Percentiles rank a stretch among this genome's conserved stretches.
Evolutionary conservation across 495 filamentous ascomycete species (phyloP).

Genomic region (Pyrenula massariospora): DNA sequence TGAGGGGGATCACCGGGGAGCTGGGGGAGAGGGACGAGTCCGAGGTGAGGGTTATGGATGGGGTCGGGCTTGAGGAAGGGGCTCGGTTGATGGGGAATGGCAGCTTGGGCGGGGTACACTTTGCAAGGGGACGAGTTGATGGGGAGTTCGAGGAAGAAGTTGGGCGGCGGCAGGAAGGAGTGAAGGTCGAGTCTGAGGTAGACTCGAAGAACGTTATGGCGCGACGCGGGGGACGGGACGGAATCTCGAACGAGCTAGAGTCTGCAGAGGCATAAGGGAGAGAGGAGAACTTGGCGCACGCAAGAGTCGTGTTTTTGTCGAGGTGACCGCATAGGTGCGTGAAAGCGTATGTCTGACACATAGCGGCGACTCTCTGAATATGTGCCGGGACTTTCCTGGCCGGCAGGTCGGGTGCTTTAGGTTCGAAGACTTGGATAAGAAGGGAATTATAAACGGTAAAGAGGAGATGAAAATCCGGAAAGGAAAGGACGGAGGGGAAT

Average conservation of each 20-base stretch:
- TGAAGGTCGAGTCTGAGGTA: background rate
- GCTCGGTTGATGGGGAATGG: background rate
- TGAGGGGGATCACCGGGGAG: background rate
- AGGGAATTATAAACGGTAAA: no score
- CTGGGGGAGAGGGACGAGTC: background rate
- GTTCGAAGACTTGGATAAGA: no score
- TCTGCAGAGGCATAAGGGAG: background rate
- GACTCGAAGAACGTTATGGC: background rate
- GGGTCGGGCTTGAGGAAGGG: background rate
- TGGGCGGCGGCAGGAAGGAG: background rate
- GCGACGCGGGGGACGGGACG: no score
- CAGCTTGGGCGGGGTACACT: background rate
- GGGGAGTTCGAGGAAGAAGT: no score
- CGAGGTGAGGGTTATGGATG: background rate
- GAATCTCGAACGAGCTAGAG: no score
- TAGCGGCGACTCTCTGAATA: background rate
- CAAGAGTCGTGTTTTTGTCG: background rate
- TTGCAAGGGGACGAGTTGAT: no score
- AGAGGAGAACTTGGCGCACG: background rate
- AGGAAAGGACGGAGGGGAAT: no score
- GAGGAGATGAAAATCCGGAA: no score
- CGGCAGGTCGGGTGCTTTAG: background rate
- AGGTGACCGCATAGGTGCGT: background rate
- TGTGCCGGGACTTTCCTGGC: background rate
- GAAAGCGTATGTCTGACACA: background rate